Base-by-base conservation (phyloP, 306 rosid species). In the Corylus avellana region DNA sequence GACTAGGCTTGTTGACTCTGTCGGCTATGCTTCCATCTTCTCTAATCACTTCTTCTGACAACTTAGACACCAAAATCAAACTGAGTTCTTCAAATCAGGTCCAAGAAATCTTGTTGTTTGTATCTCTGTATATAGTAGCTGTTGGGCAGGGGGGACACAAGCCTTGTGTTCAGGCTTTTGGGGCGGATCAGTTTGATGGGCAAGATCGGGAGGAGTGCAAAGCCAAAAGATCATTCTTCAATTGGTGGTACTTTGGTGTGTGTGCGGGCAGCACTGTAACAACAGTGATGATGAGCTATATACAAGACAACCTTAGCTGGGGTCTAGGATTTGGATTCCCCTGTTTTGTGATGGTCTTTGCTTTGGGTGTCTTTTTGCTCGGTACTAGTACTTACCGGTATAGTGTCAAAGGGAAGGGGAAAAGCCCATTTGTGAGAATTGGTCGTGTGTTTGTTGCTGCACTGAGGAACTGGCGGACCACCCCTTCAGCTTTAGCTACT, bases 131-230 rank as follows among this genome's bases (percentile, higher is more conserved):
- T 80, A 49, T 88, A 8, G 87, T 88, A 12, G 92, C 90, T 27
- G 1, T 84, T 68, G 90, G 69, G 9, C 87, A 82, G 79, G 86
- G 88, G 1, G 92, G 92, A 7, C 90, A 88, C 81, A 88, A 88
- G 72, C 92, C 92, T 10, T 88, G 90, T 54, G 82, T 88, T 57
- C 88, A 82, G 80, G 90, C 90, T 25, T 88, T 88, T 3, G 92
- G 87, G 35, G 92, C 90, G 0, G 92, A 84, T 75, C 92, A 88
- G 78, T 88, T 86, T 22, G 88, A 88, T 51, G 83, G 74, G 3
- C 35, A 80, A 18, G 81, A 88, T 51, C 88, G 84, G 18, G 37
- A 75, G 78, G 92, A 88, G 74, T 39, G 80, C 80, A 86, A 84
- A 50, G 84, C 90, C 11, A 79, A 84, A 84, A 75, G 88, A 82